phyloP scores from a whole-genome alignment of 768 basidiomycete species.

The Neoboletus brunneissimus region DNA sequence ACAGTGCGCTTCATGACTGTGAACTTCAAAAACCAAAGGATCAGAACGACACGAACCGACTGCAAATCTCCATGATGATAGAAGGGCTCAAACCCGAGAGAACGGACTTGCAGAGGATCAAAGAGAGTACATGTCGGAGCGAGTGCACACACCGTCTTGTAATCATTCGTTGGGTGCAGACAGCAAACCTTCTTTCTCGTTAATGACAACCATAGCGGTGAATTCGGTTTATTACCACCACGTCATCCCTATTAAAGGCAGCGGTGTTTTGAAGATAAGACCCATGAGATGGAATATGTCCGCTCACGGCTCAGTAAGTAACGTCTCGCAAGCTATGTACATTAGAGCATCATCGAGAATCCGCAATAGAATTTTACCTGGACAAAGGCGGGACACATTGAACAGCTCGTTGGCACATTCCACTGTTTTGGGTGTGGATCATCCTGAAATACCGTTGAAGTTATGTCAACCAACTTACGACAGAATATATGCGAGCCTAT shows the following conservation, averaged over 20 bases:
- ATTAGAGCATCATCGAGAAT: slow-evolving; percentile 1
- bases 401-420: slow-evolving; percentile 86
- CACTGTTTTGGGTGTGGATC: slow-evolving; percentile 40
- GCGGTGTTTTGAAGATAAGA: neutral
- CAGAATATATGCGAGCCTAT: slow-evolving; percentile 88
- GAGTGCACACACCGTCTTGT: slow-evolving; percentile 72
- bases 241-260: slow-evolving; percentile 42
- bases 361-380: slow-evolving; percentile 44
- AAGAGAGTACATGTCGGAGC: neutral
- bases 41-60: slow-evolving; percentile 46
- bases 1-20: slow-evolving; percentile 56
- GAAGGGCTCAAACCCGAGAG: slow-evolving; percentile 77
- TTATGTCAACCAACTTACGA: slow-evolving; percentile 38
- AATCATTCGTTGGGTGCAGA: slow-evolving; percentile 83
- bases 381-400: slow-evolving; percentile 72
- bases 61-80: slow-evolving; percentile 77
- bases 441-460: neutral
- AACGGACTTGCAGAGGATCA: slow-evolving; percentile 57
- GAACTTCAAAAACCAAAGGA: neutral
- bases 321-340: slow-evolving; percentile 73
- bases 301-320: slow-evolving; percentile 72
- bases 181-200: slow-evolving; percentile 60
- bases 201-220: neutral
- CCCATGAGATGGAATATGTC: neutral
- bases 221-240: slow-evolving; percentile 45